These are phyloP conservation scores for Albifimbria verrucaria DNA, from an alignment of 2,329 filamentous ascomycete genomes.

Conservation along the genomic window DNA sequence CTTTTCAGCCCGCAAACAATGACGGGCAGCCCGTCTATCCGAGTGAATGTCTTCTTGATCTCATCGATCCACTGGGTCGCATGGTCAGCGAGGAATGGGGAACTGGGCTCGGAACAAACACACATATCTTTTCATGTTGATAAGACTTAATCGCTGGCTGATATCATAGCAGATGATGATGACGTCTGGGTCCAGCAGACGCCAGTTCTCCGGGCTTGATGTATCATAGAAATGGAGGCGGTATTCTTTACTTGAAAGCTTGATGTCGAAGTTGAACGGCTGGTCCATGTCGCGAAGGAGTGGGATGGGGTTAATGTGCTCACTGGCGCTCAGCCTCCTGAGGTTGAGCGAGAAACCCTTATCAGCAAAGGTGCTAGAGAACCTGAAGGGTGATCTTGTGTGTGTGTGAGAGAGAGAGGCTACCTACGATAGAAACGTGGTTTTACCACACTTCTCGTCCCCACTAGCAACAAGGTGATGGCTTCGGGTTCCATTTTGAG, in stretches of 20 bases:
- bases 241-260: constrained; percentile 34
- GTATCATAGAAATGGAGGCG: constrained; percentile 61
- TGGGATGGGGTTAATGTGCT: constrained; percentile 39
- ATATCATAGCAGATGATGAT: constrained; percentile 61
- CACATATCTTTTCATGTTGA: constrained; percentile 56
- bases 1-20: constrained; percentile 59
- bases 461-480: constrained; percentile 55
- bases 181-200: constrained; percentile 53
- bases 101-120: constrained; percentile 20
- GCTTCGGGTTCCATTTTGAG: constrained; percentile 46
- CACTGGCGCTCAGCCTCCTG: constrained; percentile 51
- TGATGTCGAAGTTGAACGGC: constrained; percentile 57
- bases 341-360: constrained; percentile 3
- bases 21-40: constrained; percentile 48
- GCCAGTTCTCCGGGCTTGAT: constrained; percentile 56
- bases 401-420: no score
- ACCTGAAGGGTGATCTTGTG: not conserved
- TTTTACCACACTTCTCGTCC: constrained; percentile 58
- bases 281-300: constrained; percentile 57
- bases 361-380: constrained; percentile 3
- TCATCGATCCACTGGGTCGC: constrained; percentile 54
- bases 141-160: constrained; percentile 53
- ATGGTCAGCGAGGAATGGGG: not conserved
- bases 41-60: constrained; percentile 44
- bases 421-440: constrained; percentile 59